phyloP scores from a whole-genome alignment of 139 green algal genomes.

The Pseudopediastrum boryanum region DNA sequence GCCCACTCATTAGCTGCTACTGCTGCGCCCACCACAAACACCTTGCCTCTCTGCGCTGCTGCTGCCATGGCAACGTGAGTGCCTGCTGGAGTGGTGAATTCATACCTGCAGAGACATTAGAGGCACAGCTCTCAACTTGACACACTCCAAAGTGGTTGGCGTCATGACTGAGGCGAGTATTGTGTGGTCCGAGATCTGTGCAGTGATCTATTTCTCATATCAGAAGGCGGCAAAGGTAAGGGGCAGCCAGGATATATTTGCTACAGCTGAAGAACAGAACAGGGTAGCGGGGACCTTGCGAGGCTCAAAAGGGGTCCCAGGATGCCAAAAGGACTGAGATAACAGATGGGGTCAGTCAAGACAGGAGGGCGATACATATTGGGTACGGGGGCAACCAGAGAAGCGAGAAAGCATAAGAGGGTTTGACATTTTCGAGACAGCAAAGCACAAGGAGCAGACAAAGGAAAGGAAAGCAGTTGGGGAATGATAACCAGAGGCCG shows the following conservation, averaged over 20 bases:
- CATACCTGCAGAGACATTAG: conserved; percentile 36
- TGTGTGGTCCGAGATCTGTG: not conserved
- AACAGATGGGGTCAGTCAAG: too few relatives aligned
- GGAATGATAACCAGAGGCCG: not conserved
- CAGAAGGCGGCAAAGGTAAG: not conserved
- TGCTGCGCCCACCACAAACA: conserved; percentile 36
- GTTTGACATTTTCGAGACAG: not conserved
- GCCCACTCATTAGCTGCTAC: conserved; percentile 8
- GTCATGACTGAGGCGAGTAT: not conserved
- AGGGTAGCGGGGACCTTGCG: too few relatives aligned
- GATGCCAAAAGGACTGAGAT: too few relatives aligned
- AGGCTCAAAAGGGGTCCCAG: too few relatives aligned
- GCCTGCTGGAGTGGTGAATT: conserved; percentile 37
- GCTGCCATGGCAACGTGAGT: conserved; percentile 45
- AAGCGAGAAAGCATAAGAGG: not conserved
- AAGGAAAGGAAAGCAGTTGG: not conserved
- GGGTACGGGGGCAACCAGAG: too few relatives aligned
- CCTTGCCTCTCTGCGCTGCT: conserved; percentile 38
- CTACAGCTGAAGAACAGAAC: too few relatives aligned
- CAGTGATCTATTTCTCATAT: not conserved
- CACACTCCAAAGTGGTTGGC: not conserved
- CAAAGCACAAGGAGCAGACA: not conserved
- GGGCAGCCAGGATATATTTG: not conserved
- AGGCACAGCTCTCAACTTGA: not conserved
- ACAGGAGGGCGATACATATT: too few relatives aligned